Evolutionary conservation across 2,329 filamentous ascomycete genomes (phyloP), one percentile per base, ranked within the genome.

Genomic region (Coccinonectria pachysandricola): DNA sequence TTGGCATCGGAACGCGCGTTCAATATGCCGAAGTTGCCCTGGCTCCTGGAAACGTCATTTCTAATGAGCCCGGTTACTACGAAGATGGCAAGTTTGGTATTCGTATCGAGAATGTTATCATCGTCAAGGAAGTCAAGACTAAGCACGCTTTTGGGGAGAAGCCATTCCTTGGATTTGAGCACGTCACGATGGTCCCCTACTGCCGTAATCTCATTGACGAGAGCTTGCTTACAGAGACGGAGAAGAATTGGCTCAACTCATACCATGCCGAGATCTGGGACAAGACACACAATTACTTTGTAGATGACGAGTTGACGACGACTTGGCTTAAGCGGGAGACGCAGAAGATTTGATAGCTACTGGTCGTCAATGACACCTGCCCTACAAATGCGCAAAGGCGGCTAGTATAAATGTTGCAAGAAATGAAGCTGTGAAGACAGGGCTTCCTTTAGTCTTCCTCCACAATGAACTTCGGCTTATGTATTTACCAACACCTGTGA

Each of bases 141-240:
- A 77, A 78, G 35, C 71, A 93, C 56, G 75, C 77, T 18, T 96
- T 96, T 49, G 88, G 87, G 12, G 88, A 94, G 45, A 94, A 93
- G 60, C 80, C 87, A 3, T 98, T 83, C 59, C 64, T 96, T 18
- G 86, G 87, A 4, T 98, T 98, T 43, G 88, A 98, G 61, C 84
- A 93, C 54, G 86, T 96, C 39, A 98, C 91, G 0, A 85, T 98
- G 85, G 85, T 88, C 11, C 91, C 91, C 0, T 86, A 94, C 57
- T 95, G 88, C 59, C 73, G 77, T 35, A 95, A 85, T 35, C 62
- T 98, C 38, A 86, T 94, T 37, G 82, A 96, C 44, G 61, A 69
- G 28, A 64, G 52, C 26, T 62, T 94, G 17, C 59, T 98, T 40
- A 86, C 76, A 0, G 61, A 65, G 4, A 65, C 62, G 8, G 91